phyloP scores from a whole-genome alignment of 1,284 basidiomycete genomes.

The Leccinum solheimii region DNA sequence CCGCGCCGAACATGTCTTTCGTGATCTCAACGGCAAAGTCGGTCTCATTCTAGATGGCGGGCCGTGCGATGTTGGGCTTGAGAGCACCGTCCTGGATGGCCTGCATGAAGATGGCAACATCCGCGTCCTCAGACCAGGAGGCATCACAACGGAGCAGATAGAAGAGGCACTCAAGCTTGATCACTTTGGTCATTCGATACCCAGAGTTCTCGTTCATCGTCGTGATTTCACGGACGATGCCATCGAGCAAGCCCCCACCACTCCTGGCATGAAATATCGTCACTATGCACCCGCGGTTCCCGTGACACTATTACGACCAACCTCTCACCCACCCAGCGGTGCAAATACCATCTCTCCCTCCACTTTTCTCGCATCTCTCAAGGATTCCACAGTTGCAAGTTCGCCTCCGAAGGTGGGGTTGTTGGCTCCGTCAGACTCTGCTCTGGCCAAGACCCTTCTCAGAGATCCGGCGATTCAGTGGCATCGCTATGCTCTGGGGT shows the following conservation, averaged over 20 bases:
- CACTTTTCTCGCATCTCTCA: constrained; percentile 45
- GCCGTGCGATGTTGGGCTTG: constrained; percentile 84
- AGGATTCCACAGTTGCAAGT: constrained; percentile 17
- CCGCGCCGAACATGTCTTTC: constrained; percentile 81
- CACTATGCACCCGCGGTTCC: constrained; percentile 94
- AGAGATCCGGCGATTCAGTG: constrained; percentile 47
- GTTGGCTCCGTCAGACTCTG: constrained; percentile 67
- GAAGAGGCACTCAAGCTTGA: constrained; percentile 57
- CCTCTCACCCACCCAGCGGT: constrained; percentile 40
- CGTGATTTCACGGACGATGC: constrained; percentile 69
- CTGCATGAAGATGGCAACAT: constrained; percentile 70
- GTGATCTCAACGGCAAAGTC: constrained; percentile 77
- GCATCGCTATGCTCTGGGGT: constrained; percentile 62
- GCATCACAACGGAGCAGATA: constrained; percentile 89
- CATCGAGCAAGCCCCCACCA: constrained; percentile 80
- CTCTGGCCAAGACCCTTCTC: constrained; percentile 44
- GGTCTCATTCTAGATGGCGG: constrained; percentile 92
- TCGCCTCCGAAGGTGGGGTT: constrained; percentile 59
- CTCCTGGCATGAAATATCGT: constrained; percentile 99
- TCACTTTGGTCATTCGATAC: constrained; percentile 37
- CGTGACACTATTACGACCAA: constrained; percentile 71
- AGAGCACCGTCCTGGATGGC: constrained; percentile 95
- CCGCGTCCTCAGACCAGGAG: constrained; percentile 89
- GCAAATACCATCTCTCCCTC: constrained; percentile 32
- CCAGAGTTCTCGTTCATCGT: constrained; percentile 70